Evolutionary conservation across 225 moss, liverwort and hornwort genomes (phyloP), one percentile per base, ranked within the genome.

Genomic region (Polytrichum commune): DNA sequence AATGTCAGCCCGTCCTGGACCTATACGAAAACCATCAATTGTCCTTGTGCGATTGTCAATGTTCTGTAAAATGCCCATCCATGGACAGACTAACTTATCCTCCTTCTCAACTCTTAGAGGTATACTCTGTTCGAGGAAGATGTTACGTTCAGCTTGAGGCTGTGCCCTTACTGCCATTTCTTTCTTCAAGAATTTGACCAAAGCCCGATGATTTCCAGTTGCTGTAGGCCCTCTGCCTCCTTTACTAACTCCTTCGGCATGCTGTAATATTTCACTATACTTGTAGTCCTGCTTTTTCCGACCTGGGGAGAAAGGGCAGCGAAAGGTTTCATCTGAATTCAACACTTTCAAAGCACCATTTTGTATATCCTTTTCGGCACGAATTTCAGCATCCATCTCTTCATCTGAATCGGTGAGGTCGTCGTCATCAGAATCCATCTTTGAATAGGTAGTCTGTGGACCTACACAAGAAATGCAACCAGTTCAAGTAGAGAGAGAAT

Each of bases 231-330:
- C 92, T 29, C 89, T 73, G 23, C 81, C 87, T 1, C 92, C 90
- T 53, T 71, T 81, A 16, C 82, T 64, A 7, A 90, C 90, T 8
- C 82, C 95, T 27, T 26, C 69, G 5, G 90, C 90, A 70, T 95
- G 95, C 68, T 92, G 90, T 4, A 74, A 74, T 0, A 95, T 82
- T 55, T 95, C 92, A 33, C 77, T 81, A 26, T 90, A 90, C 4
- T 28, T 80, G 70, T 90, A 95, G 23, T 85, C 82, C 73, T 92
- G 92, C 75, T 90, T 92, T 82, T 90, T 90, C 58, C 85, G 76
- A 25, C 82, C 77, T 0, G 92, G 95, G 53, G 92, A 89, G 60
- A 71, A 83, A 1, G 95, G 95, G 63, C 95, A 95, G 54, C 90
- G 78, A 29, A 90, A 87, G 24, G 94, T 92, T 5, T 74, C 85